These are phyloP conservation scores for Linderina pennispora DNA, from an alignment of 192 early-diverging fungal genomes.

Conservation along the genomic window DNA sequence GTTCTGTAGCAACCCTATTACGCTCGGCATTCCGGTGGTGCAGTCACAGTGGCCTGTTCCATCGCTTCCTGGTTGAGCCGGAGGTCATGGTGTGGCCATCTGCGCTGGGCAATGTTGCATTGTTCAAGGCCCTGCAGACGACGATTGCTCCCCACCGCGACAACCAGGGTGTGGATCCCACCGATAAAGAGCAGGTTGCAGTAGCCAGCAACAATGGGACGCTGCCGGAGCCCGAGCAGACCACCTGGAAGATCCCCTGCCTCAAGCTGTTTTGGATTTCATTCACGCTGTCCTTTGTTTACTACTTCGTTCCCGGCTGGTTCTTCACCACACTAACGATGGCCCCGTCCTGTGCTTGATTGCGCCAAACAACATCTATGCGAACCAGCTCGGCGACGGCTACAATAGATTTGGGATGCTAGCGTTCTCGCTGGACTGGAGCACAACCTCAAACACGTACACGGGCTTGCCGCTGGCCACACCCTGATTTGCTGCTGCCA, in stretches of 20 bases:
- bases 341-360: constrained; percentile 54
- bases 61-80: constrained; percentile 73
- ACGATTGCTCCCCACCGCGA: constrained; percentile 22
- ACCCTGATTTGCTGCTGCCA: constrained; percentile 65
- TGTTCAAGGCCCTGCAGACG: constrained; percentile 70
- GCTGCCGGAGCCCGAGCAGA: too few species aligned
- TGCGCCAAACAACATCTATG: constrained; percentile 21
- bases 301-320: constrained; percentile 55
- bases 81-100: constrained; percentile 79
- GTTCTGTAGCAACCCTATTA: constrained; percentile 73
- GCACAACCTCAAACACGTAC: constrained; percentile 46
- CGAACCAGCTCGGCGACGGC: constrained; percentile 37
- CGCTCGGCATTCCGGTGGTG: constrained; percentile 57
- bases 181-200: too few species aligned
- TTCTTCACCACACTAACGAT: constrained; percentile 58
- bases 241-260: constrained; percentile 3
- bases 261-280: constrained; percentile 36
- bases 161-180: too few species aligned
- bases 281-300: constrained; percentile 37
- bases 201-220: too few species aligned
- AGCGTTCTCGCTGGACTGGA: constrained; percentile 71
- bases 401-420: constrained; percentile 57
- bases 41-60: constrained; percentile 61
- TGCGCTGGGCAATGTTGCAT: constrained; percentile 62
- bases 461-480: constrained; percentile 57